A percentile compares a stretch with the other conserved stretches of the same genome.
phyloP scores from a whole-genome alignment of 2,329 filamentous ascomycete species.

The Pyrenophora tritici-repentis region DNA sequence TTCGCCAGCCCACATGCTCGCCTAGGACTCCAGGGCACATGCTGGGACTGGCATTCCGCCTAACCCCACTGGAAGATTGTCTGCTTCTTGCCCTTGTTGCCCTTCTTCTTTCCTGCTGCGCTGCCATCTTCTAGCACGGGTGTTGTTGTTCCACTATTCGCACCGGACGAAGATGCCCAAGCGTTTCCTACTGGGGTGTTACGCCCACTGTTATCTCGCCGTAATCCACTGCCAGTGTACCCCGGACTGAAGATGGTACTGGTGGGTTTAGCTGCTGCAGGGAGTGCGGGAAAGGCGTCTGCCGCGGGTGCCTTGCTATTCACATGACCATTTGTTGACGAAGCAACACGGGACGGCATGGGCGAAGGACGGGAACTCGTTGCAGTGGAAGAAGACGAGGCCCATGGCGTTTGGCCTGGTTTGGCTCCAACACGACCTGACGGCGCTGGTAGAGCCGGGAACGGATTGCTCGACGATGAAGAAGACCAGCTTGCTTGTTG shows the following conservation, averaged over 20 bases:
- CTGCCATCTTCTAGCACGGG: constrained; percentile 31
- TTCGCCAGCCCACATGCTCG: no score
- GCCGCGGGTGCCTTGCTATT: constrained; percentile 29
- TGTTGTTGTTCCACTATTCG: constrained; percentile 29
- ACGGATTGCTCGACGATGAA: constrained; percentile 42
- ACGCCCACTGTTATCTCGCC: constrained; percentile 50
- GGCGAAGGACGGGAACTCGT: constrained; percentile 45
- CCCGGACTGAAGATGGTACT: constrained; percentile 59
- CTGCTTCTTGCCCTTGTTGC: constrained; percentile 58
- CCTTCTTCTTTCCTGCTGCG: constrained; percentile 51
- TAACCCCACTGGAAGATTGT: constrained; percentile 57
- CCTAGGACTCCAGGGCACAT: no score
- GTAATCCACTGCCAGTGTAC: constrained; percentile 52
- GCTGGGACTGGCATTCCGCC: background rate
- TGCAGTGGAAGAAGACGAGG: constrained; percentile 37
- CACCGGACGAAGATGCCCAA: constrained; percentile 46
- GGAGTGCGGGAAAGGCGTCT: constrained; percentile 82
- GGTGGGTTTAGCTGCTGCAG: constrained; percentile 72
- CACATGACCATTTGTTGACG: constrained; percentile 32
- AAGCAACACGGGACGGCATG: constrained; percentile 40
- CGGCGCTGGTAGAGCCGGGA: constrained; percentile 40
- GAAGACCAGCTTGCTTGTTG: constrained; percentile 63
- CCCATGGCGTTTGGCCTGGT: constrained; percentile 45
- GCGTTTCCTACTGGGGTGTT: constrained; percentile 46
- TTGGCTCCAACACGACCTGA: constrained; percentile 42